phyloP scores from a whole-genome alignment of 1,284 basidiomycete genomes.

The Apiotrichum gracile region DNA sequence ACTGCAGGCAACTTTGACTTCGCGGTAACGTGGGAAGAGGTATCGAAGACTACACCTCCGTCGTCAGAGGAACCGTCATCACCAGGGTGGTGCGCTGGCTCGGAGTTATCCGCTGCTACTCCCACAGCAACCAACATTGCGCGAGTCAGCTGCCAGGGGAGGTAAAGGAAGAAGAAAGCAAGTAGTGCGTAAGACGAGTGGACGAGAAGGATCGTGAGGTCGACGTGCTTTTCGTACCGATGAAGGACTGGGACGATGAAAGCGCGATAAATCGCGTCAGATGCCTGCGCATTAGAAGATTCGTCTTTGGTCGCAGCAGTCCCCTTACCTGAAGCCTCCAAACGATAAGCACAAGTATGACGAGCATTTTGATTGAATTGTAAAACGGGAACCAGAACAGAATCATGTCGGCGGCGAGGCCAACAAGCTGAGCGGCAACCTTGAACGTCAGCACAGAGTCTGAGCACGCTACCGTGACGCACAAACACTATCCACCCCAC shows the following conservation, averaged over 20 bases:
- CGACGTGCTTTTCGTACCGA: slow-evolving; percentile 33
- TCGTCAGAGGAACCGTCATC: no score
- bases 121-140: not conserved
- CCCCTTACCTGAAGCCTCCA: slow-evolving; percentile 25
- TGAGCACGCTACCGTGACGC: not conserved
- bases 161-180: slow-evolving; percentile 11
- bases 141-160: slow-evolving; percentile 1
- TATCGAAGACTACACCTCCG: no score
- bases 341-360: slow-evolving; percentile 16
- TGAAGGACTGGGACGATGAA: slow-evolving; percentile 20
- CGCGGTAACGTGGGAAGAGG: no score
- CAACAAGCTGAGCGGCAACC: slow-evolving; percentile 16
- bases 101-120: not conserved
- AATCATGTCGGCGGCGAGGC: slow-evolving; percentile 10
- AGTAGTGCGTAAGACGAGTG: slow-evolving; percentile 17
- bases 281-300: no score
- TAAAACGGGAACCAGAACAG: slow-evolving; percentile 40
- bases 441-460: slow-evolving; percentile 5
- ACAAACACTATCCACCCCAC: slow-evolving; percentile 35
- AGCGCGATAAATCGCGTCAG: slow-evolving; percentile 15
- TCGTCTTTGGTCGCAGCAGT: no score
- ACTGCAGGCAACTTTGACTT: no score
- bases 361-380: slow-evolving; percentile 19
- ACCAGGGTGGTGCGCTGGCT: not conserved
- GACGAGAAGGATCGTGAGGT: slow-evolving; percentile 30